Percentiles rank a stretch among this genome's conserved stretches.
These are phyloP conservation scores for Dipodascus geniculatus DNA, from an alignment of 805 yeast genomes.

Conservation along the genomic window DNA sequence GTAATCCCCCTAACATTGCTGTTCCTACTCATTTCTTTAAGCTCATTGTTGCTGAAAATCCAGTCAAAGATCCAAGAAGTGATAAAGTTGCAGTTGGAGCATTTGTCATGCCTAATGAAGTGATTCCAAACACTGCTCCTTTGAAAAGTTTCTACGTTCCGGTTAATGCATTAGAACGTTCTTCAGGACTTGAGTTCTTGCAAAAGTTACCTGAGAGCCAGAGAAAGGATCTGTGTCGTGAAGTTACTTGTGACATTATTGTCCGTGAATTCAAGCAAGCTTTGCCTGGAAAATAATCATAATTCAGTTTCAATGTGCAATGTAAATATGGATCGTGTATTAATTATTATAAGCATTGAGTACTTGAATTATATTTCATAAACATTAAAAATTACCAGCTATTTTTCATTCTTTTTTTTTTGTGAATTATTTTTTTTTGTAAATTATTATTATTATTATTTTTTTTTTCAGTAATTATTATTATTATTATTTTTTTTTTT, in stretches of 20 bases:
- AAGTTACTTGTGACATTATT: conserved; percentile 65
- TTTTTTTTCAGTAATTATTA: background rate
- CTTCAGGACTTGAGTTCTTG: conserved; percentile 75
- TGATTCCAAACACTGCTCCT: conserved; percentile 58
- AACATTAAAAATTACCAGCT: background rate
- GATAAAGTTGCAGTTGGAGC: conserved; percentile 68
- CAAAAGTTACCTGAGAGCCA: conserved; percentile 49
- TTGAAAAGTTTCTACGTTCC: conserved; percentile 77
- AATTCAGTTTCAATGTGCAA: no score
- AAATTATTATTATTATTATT: no score
- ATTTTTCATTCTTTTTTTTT: background rate
- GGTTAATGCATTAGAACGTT: conserved; percentile 74
- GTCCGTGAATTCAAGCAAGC: conserved; percentile 63
- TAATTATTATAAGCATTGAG: no score
- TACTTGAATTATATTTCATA: no score
- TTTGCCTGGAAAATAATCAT: conserved; percentile 18
- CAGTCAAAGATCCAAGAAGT: conserved; percentile 27
- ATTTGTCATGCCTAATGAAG: conserved; percentile 85
- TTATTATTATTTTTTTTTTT: no score
- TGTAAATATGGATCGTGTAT: no score
- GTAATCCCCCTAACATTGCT: conserved; percentile 91
- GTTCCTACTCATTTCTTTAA: conserved; percentile 97
- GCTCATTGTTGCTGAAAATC: conserved; percentile 70
- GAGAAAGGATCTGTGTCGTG: conserved; percentile 60
- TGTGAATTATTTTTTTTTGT: no score